Evolutionary conservation across 163 green algal genomes (phyloP), one percentile per base, ranked within the genome.

Genomic region (Scenedesmus sp.): DNA sequence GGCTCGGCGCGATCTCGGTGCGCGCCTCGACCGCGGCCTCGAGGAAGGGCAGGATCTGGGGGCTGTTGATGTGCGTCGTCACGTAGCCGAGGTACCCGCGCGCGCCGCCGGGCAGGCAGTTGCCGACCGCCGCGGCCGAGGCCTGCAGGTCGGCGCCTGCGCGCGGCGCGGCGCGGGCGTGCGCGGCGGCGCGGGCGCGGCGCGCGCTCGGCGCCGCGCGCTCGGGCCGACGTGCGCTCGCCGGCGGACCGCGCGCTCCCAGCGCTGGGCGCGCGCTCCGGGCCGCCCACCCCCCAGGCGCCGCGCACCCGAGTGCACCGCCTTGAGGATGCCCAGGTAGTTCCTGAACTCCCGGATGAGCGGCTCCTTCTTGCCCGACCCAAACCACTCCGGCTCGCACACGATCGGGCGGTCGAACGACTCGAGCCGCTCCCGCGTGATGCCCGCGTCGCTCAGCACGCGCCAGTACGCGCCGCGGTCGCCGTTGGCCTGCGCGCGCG

Each of bases 271-370:
- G n/a, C n/a, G n/a, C n/a, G n/a, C n/a, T n/a, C n/a, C n/a, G n/a
- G n/a, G n/a, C n/a, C n/a, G n/a, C n/a, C n/a, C n/a, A n/a, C n/a
- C n/a, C n/a, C n/a, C n/a, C n/a, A n/a, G n/a, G n/a, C n/a, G n/a
- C n/a, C n/a, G n/a, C n/a, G 64, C 83, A 62, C 87, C 89, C 29
- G 70, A 87, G 86, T 93, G 89, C 83, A 97, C 92, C 18, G 89
- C 84, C 88, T 97, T 95, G 36, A 98, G 86, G 72, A 97, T 97
- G 66, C 86, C 86, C 58, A 97, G 85, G 83, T 98, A 98, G 87
- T 95, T 92, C 34, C 89, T 75, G 87, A 98, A 97, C 71, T 98
- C 95, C 45, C 67, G 33, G 77, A 97, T 94, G 3, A 98, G 89
- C 4, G 85, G 77, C 33, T 93, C 82, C 57, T 86, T 84, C 80